Evolutionary conservation across 129 eudicot genomes (phyloP), one percentile per base, ranked within the genome.

Genomic region (Chrysanthemum seticuspe): DNA sequence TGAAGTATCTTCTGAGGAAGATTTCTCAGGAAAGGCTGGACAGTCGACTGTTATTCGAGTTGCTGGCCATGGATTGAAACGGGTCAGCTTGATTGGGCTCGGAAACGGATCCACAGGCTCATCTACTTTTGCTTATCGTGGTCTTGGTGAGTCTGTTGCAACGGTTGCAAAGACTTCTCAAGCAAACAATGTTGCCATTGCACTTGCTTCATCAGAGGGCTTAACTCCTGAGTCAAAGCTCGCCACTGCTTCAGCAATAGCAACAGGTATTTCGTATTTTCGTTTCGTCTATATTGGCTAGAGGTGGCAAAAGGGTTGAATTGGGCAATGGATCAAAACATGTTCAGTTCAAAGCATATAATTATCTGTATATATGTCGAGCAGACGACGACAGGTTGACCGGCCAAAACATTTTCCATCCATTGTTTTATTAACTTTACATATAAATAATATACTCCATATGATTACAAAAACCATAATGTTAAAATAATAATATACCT

Each of bases 121-220:
- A 44, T 78, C 82, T 5, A 55, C 80, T 19, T 48, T 75, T 52
- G 84, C 88, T 59, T 88, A 86, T 73, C 85, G 78, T 7, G 73
- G 76, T 80, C 85, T 95, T 72, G 99, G 99, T 78, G 99, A 95
- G 84, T 84, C 88, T n/a, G 91, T 90, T 78, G 96, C 97, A 53
- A 68, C 83, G 0, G 91, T 85, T 13, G 97, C 97, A 49, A 95
- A 95, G 87, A 75, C 86, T 77, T 78, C 91, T 47, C 91, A 85
- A 82, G 97, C 99, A 1, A 85, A 81, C 70, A 80, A 72, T 82
- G 96, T 90, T 40, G 99, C 94, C 50, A 78, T 95, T 51, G 75
- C 83, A 19, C 89, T 90, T 65, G 99, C 99, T 81, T 90, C 99
- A 21, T 67, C 84, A 25, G 94, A 83, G 31, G 84, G 78, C 16